phyloP scores from a whole-genome alignment of 306 rosid genomes.

The Adenanthera pavonina region DNA sequence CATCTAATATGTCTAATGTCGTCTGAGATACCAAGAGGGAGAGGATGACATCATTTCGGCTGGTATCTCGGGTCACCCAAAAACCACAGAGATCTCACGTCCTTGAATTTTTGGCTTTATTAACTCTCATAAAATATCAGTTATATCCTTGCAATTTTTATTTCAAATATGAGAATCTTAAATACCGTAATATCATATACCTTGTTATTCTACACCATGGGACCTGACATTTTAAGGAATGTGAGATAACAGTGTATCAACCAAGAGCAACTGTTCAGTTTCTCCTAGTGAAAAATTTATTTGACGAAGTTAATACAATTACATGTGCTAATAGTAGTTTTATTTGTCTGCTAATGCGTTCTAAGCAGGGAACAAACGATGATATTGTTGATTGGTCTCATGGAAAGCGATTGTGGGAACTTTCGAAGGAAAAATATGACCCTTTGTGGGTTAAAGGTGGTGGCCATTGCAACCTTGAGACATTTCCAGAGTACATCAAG shows the following conservation, averaged over 20 bases:
- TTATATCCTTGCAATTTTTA: not conserved
- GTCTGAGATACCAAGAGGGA: not conserved
- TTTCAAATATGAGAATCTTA: not conserved
- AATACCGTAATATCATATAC: not conserved
- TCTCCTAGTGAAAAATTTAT: not conserved
- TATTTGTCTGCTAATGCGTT: slow-evolving; percentile 36
- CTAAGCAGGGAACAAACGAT: slow-evolving; percentile 89
- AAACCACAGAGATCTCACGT: not conserved
- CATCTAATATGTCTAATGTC: not conserved
- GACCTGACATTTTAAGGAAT: not conserved
- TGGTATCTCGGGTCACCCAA: not conserved
- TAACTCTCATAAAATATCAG: not conserved
- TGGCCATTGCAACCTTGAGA: slow-evolving; percentile 98
- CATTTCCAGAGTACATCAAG: slow-evolving; percentile 91
- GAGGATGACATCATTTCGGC: not conserved
- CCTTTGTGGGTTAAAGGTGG: slow-evolving; percentile 99
- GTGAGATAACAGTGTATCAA: not conserved
- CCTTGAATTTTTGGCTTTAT: not conserved
- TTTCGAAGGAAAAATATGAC: slow-evolving; percentile 88
- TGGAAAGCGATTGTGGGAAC: slow-evolving; percentile 97
- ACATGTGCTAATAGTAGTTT: slow-evolving; percentile 34
- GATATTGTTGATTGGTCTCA: slow-evolving; percentile 95
- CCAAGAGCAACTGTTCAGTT: not conserved
- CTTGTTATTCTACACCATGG: not conserved
- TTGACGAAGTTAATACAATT: slow-evolving; percentile 29